phyloP scores from a whole-genome alignment of 768 basidiomycete species.

The Gymnopilus dilepis region DNA sequence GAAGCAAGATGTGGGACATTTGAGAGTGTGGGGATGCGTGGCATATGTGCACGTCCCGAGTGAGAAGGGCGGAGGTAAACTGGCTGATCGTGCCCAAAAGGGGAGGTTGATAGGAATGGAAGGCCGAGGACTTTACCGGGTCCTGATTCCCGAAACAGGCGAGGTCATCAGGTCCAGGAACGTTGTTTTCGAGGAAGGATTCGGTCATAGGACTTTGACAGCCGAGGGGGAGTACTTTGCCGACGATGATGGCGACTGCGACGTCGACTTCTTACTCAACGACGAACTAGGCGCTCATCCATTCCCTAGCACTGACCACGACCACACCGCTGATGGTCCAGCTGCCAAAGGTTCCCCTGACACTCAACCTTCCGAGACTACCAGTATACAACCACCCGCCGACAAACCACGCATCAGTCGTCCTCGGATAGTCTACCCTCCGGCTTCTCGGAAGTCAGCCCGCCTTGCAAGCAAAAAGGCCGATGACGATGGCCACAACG shows the following conservation, averaged over 20 bases:
- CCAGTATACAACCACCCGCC: no score
- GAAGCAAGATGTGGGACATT: slow-evolving; percentile 18
- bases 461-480: not conserved
- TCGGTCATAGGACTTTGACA: slow-evolving; percentile 21
- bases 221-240: slow-evolving; percentile 19
- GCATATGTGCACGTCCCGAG: slow-evolving; percentile 19
- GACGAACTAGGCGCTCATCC: no score
- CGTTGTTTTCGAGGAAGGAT: slow-evolving; percentile 23
- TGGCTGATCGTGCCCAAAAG: slow-evolving; percentile 1
- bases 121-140: slow-evolving; percentile 13
- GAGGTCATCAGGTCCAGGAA: slow-evolving; percentile 14
- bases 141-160: slow-evolving; percentile 20
- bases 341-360: no score
- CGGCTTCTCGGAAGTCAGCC: slow-evolving; percentile 11
- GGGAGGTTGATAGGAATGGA: slow-evolving; percentile 18
- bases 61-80: slow-evolving; percentile 17
- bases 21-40: slow-evolving; percentile 15
- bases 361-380: no score
- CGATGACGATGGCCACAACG: not conserved
- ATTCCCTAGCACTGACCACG: not conserved
- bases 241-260: slow-evolving; percentile 4
- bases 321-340: no score
- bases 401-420: not conserved
- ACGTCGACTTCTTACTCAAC: slow-evolving; percentile 7
- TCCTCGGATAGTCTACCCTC: slow-evolving; percentile 12